These are phyloP conservation scores for Stevia rebaudiana DNA, from an alignment of 140 eudicot genomes.

Conservation along the genomic window DNA sequence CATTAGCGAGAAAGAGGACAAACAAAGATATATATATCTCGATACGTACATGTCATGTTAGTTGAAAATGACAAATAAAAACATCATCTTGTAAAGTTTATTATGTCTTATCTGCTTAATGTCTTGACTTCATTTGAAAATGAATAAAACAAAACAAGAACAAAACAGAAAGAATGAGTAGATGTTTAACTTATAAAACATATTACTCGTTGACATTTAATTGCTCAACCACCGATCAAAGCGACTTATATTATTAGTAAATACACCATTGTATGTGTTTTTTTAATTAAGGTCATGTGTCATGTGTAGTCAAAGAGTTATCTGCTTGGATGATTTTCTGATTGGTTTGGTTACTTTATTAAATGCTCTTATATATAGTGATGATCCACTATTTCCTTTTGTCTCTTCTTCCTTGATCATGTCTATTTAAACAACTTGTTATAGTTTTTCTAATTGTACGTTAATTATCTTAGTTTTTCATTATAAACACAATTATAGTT, in stretches of 20 bases:
- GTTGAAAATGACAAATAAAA: constrained; percentile 33
- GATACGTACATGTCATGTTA: constrained; percentile 14
- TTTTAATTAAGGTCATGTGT: constrained; percentile 21
- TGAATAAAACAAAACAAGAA: constrained; percentile 9
- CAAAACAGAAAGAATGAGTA: constrained; percentile 29
- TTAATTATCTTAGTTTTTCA: neutral
- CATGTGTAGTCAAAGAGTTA: constrained; percentile 13
- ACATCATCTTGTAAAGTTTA: constrained; percentile 18
- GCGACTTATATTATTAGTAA: constrained; percentile 18
- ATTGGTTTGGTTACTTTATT: constrained; percentile 22
- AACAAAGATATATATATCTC: neutral
- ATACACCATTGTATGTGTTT: constrained; percentile 15
- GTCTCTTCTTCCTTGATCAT: constrained; percentile 22
- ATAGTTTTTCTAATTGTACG: neutral
- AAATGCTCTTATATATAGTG: constrained; percentile 14
- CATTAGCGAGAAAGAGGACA: constrained; percentile 26
- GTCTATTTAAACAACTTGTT: constrained; percentile 20
- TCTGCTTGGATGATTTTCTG: constrained; percentile 21
- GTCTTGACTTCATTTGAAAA: constrained; percentile 16
- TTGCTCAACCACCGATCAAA: constrained; percentile 25
- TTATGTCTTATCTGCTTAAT: constrained; percentile 20
- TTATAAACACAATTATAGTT: constrained; percentile 2
- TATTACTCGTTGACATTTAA: constrained; percentile 15
- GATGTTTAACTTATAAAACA: constrained; percentile 32
- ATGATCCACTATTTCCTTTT: constrained; percentile 29